Base-by-base conservation (phyloP, 2,329 filamentous ascomycete genomes). In the Fusarium mundagurra region DNA sequence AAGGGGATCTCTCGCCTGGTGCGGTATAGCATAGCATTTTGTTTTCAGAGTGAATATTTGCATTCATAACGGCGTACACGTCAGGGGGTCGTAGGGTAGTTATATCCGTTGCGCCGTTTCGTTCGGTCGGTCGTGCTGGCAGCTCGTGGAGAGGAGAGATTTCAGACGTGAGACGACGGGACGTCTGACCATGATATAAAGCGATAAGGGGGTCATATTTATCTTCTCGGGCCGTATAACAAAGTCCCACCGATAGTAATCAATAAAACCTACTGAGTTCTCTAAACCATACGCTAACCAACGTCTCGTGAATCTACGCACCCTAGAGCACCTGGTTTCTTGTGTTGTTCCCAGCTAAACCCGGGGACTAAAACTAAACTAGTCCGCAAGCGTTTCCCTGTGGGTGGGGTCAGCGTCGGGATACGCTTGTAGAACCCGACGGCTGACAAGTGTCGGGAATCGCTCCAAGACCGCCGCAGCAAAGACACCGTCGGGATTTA, bases 371-470 rank as follows among this genome's bases (percentile, higher is more conserved):
- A 10, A 24, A 18, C 6, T 1, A 2, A 3, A 14, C 38, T 44
- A 43, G 17, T 45, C 41, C 27, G 5, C 4, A 51, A 34, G 5
- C 12, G 17, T 12, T 27, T 4, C 7, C 12, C 24, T 22, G 31
- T 13, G 24, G 14, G 29, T 14, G 22, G 39, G 51, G 53, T 60
- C 53, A 3, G 3, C 61, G 61, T 61, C 61, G 61, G 61, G 36
- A 64, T 38, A 18, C 5, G 41, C 6, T 4, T 60, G 8, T 39
- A 45, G 47, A 63, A n/a, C 38, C 61, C 61, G 61, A 63, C 53
- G 58, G 22, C 16, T 34, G 61, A 29, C 29, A 60, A 60, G 51
- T 38, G 53, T 63, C 53, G 33, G 60, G 24, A 63, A 60, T 45
- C 18, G n/a, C 51, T 27, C 36, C 33, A 60, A 60, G 22, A 39